A percentile compares a stretch with the other conserved stretches of the same genome.
Conservation (phyloP, 75 land plant genomes). For the Cupressus sempervirens region DNA sequence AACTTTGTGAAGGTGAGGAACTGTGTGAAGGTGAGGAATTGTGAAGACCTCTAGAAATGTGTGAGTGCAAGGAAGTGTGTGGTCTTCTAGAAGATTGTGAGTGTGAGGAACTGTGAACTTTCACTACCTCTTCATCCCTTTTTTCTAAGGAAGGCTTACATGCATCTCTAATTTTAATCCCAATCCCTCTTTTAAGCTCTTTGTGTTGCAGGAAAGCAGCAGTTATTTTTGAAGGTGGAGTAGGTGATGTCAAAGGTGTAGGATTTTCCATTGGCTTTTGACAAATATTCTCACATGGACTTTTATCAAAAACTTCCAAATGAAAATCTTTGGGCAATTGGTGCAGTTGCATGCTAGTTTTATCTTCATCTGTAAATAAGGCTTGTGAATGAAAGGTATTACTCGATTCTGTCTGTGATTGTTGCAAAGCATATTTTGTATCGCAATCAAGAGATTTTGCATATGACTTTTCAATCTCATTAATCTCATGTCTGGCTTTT, state of each 20-base stretch:
- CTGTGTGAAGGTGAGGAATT: too few relatives aligned
- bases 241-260: not conserved
- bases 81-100: not conserved
- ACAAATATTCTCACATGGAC: not conserved
- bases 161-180: not conserved
- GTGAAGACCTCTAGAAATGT: not conserved
- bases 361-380: not conserved
- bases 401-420: slow-evolving; percentile 9
- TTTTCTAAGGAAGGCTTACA: not conserved
- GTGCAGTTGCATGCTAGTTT: not conserved
- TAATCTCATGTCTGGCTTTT: not conserved
- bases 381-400: not conserved
- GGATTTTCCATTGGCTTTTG: not conserved
- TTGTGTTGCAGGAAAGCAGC: not conserved
- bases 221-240: slow-evolving; percentile 5
- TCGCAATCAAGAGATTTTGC: not conserved
- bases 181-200: not conserved
- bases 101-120: not conserved
- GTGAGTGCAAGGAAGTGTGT: not conserved
- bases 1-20: too few relatives aligned
- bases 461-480: not conserved
- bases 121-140: not conserved
- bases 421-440: not conserved
- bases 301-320: not conserved
- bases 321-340: not conserved